These are phyloP conservation scores for Trichoderma asperelloides DNA, from an alignment of 495 filamentous ascomycete species.

Conservation along the genomic window DNA sequence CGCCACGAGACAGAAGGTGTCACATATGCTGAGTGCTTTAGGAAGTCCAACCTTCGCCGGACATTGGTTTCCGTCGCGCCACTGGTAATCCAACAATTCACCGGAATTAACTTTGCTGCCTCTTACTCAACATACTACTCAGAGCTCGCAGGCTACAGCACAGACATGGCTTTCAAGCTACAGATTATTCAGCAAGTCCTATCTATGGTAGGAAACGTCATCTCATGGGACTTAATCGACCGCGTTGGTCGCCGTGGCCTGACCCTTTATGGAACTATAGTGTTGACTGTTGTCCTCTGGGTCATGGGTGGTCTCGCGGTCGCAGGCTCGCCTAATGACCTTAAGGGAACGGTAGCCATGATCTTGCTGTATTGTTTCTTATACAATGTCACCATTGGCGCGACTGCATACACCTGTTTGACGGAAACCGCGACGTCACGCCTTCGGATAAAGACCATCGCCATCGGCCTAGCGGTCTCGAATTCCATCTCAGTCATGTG, in stretches of 20 bases:
- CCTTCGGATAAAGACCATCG: too few species aligned
- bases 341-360: conserved; percentile 20
- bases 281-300: conserved; percentile 22
- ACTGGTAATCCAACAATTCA: conserved; percentile 24
- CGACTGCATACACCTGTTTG: conserved; percentile 21
- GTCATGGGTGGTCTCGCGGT: conserved; percentile 20
- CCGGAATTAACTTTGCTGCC: conserved; percentile 22
- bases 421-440: too few species aligned
- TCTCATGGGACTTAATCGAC: conserved; percentile 25
- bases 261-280: conserved; percentile 19
- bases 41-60: conserved; percentile 24
- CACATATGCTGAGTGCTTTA: conserved; percentile 29
- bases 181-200: conserved; percentile 26
- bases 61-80: conserved; percentile 27
- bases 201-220: conserved; percentile 24
- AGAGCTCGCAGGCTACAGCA: conserved; percentile 24
- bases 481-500: too few species aligned
- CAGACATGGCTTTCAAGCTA: conserved; percentile 19
- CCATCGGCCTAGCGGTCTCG: too few species aligned
- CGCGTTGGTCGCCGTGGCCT: conserved; percentile 21
- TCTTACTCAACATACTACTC: conserved; percentile 28
- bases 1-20: conserved; percentile 24
- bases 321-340: conserved; percentile 13
- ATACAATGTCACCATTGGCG: conserved; percentile 26
- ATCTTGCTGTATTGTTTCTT: conserved; percentile 22